A percentile compares a stretch with the other conserved stretches of the same genome.
Conservation (phyloP, 257 asterid genomes). For the Gentiana straminea region DNA sequence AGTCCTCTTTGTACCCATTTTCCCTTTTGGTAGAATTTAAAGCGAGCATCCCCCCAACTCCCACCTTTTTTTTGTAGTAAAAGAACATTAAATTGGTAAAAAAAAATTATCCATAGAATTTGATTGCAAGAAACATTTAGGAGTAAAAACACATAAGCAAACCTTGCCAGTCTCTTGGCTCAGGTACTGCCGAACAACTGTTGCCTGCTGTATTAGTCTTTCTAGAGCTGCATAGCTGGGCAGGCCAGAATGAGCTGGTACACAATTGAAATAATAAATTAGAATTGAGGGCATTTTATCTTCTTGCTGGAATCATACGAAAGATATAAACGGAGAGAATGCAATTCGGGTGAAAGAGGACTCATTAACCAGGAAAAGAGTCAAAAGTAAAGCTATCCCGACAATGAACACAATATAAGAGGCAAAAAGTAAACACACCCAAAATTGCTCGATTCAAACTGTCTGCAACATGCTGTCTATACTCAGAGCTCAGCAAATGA, state of each 20-base stretch:
- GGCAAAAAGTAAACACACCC: constrained; percentile 29
- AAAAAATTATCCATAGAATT: background rate
- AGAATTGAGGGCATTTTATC: background rate
- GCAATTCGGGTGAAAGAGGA: background rate
- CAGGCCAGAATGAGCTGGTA: constrained; percentile 56
- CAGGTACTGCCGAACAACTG: constrained; percentile 62
- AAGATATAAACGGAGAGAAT: background rate
- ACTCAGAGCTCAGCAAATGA: constrained; percentile 68
- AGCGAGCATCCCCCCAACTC: too few relatives aligned
- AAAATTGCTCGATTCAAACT: constrained; percentile 78
- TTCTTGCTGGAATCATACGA: background rate
- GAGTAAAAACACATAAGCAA: constrained; percentile 18
- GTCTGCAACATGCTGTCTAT: constrained; percentile 74
- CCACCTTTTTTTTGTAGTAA: too few relatives aligned
- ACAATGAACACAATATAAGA: background rate
- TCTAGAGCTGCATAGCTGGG: constrained; percentile 72
- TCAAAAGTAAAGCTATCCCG: background rate
- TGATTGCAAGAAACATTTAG: constrained; percentile 7
- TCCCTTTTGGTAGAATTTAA: too few relatives aligned
- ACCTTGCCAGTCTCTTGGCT: constrained; percentile 79
- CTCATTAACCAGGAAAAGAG: background rate
- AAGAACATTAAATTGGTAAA: too few relatives aligned
- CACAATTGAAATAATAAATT: constrained; percentile 6
- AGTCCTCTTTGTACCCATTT: too few relatives aligned
- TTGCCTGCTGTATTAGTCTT: constrained; percentile 73